Base-by-base conservation (phyloP, 129 eudicot genomes). In the Kitagawia praeruptora region DNA sequence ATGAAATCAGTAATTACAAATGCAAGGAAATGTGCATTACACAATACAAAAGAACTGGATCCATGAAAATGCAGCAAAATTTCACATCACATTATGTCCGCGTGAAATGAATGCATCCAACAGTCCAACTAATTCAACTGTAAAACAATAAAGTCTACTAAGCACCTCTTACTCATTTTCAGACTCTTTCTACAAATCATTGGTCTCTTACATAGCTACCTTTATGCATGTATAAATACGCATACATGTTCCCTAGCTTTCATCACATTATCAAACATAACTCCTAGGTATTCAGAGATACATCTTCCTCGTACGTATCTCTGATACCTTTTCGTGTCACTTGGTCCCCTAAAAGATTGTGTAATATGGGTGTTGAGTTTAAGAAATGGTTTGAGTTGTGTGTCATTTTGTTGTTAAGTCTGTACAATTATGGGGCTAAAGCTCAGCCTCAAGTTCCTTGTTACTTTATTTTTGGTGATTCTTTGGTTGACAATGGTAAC, bases 361-460 rank as follows among this genome's bases (percentile, higher is more conserved):
- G 48, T 28, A 77, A 13, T 8, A 78, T 78, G 81, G 81, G 81
- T 61, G 38, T 74, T 23, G 75, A 61, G 58, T 78, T 78, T 15
- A 44, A 7, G 44, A 78, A 78, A 15, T 78, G 81, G 74, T 44
- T 78, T 44, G 61, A 16, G 80, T 31, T 21, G 54, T 77, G 27
- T 41, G 81, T 78, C 74, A 27, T 61, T 61, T n/a, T 41, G 31
- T 23, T 44, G 53, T 63, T 61, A 49, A 41, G 31, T 42, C 14
- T 25, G 42, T 45, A 42, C 21, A 31, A 31, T 3, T 2, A 61
- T 25, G 75, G 61, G 42, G 74, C 28, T 45, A 42, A 69, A 42
- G 81, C 81, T 1, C 41, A 40, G 58, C 73, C 74, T 61, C 81
- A 78, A 64, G 81, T 78, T 58, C 81, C 81, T 44, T 78, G 81